Conservation (phyloP, 495 filamentous ascomycete genomes). For the Parathielavia appendiculata region DNA sequence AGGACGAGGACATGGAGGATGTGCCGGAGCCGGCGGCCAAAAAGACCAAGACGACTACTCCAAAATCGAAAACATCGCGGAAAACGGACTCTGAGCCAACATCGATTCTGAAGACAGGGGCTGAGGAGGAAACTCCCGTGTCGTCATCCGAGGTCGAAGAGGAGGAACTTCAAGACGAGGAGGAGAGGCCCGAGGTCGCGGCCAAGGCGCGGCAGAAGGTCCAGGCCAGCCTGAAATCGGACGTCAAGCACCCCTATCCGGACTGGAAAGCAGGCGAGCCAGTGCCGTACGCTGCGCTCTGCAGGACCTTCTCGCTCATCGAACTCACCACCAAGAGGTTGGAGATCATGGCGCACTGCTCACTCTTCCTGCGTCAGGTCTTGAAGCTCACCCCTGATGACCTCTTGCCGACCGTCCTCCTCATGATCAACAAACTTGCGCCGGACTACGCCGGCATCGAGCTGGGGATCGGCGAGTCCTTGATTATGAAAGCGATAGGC, state of each 20-base stretch:
- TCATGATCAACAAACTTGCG: conserved; percentile 97
- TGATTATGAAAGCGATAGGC: conserved; percentile 98
- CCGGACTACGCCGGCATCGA: conserved; percentile 96
- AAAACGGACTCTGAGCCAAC: conserved; percentile 22
- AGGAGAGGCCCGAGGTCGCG: conserved; percentile 68
- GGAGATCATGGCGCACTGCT: conserved; percentile 79
- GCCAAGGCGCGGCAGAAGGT: conserved; percentile 76
- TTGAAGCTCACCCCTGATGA: conserved; percentile 84
- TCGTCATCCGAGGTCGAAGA: conserved; percentile 51
- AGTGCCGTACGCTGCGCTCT: conserved; percentile 91
- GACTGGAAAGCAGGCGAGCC: conserved; percentile 88
- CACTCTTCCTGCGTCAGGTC: conserved; percentile 87
- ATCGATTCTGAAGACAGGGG: conserved; percentile 26
- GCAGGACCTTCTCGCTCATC: conserved; percentile 86
- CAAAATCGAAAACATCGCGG: conserved; percentile 13
- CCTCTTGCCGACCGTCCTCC: conserved; percentile 76
- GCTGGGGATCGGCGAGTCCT: conserved; percentile 90
- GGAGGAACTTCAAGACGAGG: conserved; percentile 55
- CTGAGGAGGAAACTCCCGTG: conserved; percentile 48
- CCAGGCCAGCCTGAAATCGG: conserved; percentile 65
- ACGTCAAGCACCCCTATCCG: conserved; percentile 74
- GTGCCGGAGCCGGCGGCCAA: conserved; percentile 20
- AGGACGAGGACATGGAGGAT: conserved; percentile 40
- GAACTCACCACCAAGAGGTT: conserved; percentile 91
- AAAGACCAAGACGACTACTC: conserved; percentile 16